Percentiles rank a stretch among this genome's conserved stretches.
Evolutionary conservation across 352 stramenopile species (phyloP).

Genomic region (Phytophthora ramorum): DNA sequence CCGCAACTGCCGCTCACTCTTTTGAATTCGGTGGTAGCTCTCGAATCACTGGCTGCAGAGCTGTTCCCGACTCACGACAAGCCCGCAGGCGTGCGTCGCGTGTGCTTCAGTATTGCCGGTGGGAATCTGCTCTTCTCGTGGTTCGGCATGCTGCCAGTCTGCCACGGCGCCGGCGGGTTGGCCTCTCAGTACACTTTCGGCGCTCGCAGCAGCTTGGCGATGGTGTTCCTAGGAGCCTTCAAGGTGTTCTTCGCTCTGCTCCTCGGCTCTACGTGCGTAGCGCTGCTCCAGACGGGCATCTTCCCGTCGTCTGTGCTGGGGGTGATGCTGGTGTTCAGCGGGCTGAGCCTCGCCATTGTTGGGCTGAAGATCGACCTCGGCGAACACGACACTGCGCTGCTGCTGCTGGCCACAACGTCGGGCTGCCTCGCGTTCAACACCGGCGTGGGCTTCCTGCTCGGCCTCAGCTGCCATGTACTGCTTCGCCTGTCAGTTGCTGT

Average conservation of each 20-base stretch:
- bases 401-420: slow-evolving; percentile 52
- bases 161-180: slow-evolving; percentile 93
- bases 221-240: slow-evolving; percentile 88
- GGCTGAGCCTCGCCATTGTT: slow-evolving; percentile 54
- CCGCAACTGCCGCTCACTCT: slow-evolving; percentile 93
- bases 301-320: slow-evolving; percentile 66
- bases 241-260: slow-evolving; percentile 93
- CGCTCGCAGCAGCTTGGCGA: slow-evolving; percentile 88
- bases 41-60: slow-evolving; percentile 88
- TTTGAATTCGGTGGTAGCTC: slow-evolving; percentile 93
- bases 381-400: slow-evolving; percentile 42
- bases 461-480: slow-evolving; percentile 43
- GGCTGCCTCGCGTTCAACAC: slow-evolving; percentile 62
- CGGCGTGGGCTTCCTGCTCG: slow-evolving; percentile 62
- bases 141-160: slow-evolving; percentile 93
- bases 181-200: slow-evolving; percentile 94
- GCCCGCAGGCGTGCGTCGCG: slow-evolving; percentile 62
- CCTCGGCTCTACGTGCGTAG: slow-evolving; percentile 80
- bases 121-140: slow-evolving; percentile 90
- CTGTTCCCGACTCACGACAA: slow-evolving; percentile 88
- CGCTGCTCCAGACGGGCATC: slow-evolving; percentile 60
- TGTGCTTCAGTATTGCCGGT: slow-evolving; percentile 72
- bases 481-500: slow-evolving; percentile 25
- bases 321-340: slow-evolving; percentile 68
- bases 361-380: slow-evolving; percentile 57